Evolutionary conservation across 495 filamentous ascomycete species (phyloP).

Genomic region (Talaromyces ruber): DNA sequence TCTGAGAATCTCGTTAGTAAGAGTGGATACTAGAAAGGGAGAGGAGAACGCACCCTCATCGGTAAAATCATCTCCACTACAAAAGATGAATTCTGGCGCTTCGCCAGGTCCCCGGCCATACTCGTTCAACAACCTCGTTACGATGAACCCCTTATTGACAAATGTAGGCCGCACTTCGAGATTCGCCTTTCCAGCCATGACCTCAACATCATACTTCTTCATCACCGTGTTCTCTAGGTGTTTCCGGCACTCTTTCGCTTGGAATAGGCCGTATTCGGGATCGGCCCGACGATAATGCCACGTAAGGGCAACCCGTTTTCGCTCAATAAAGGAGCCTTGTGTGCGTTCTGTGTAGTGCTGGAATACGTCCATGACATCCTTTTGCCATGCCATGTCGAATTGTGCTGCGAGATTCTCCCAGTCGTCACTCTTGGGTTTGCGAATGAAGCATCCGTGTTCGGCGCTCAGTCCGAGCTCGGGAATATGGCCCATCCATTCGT

Average conservation of each 20-base stretch:
- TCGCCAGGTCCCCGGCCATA: constrained; percentile 45
- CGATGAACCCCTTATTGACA: constrained; percentile 95
- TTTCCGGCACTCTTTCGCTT: constrained; percentile 67
- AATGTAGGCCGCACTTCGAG: constrained; percentile 92
- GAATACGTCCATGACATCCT: constrained; percentile 70
- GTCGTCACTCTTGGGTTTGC: constrained; percentile 56
- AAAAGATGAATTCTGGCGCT: constrained; percentile 72
- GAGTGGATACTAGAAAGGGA: neutral
- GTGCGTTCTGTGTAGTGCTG: constrained; percentile 76
- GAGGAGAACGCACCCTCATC: constrained; percentile 69
- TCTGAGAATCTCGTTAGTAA: constrained; percentile 19
- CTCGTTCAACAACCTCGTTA: constrained; percentile 61
- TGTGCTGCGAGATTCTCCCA: constrained; percentile 85
- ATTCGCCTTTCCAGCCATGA: constrained; percentile 93
- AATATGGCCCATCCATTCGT: constrained; percentile 82
- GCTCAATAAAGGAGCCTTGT: constrained; percentile 85
- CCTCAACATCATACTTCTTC: constrained; percentile 77
- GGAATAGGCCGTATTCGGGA: constrained; percentile 67
- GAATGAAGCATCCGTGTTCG: constrained; percentile 92
- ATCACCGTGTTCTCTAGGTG: constrained; percentile 65
- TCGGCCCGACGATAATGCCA: constrained; percentile 96
- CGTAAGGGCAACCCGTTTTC: constrained; percentile 83
- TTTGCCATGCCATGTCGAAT: constrained; percentile 83
- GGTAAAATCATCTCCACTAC: constrained; percentile 89
- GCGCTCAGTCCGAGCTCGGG: constrained; percentile 78